Evolutionary conservation across 2,329 filamentous ascomycete genomes (phyloP).

Genomic region (Aureobasidium pullulans): DNA sequence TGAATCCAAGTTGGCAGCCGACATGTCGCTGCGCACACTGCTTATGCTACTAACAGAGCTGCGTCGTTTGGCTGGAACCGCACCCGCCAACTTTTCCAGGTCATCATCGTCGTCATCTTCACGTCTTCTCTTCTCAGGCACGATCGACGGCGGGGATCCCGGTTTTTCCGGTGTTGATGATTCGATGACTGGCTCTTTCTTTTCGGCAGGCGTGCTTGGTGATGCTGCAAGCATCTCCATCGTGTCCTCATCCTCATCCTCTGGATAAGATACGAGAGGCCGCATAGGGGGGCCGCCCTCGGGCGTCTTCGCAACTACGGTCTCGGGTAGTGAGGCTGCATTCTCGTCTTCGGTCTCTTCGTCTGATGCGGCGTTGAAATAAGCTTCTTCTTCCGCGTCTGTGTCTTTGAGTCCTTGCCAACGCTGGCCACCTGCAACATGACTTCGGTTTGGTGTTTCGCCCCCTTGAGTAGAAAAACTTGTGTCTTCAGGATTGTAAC

Average conservation of each 20-base stretch:
- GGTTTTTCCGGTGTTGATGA: slow-evolving; percentile 21
- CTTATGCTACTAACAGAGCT: slow-evolving; percentile 26
- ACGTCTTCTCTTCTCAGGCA: slow-evolving; percentile 82
- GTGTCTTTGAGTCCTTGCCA: slow-evolving; percentile 69
- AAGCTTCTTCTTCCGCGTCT: slow-evolving; percentile 82
- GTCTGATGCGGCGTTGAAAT: slow-evolving; percentile 77
- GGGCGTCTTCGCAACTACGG: slow-evolving; percentile 29
- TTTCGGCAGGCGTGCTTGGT: slow-evolving; percentile 24
- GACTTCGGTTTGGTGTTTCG: slow-evolving; percentile 37
- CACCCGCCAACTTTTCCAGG: slow-evolving; percentile 65
- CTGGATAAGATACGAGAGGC: slow-evolving; percentile 83
- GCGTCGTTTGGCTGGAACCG: slow-evolving; percentile 35
- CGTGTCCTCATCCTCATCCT: slow-evolving; percentile 58
- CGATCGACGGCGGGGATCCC: slow-evolving; percentile 58
- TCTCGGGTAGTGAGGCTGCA: slow-evolving; percentile 21
- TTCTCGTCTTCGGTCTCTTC: slow-evolving; percentile 64
- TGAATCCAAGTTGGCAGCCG: slow-evolving; percentile 18
- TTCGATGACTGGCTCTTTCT: slow-evolving; percentile 19
- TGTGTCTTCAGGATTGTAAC: slow-evolving; percentile 53
- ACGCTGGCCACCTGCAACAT: slow-evolving; percentile 50
- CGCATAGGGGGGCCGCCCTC: slow-evolving; percentile 62
- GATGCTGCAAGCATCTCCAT: slow-evolving; percentile 43
- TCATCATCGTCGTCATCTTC: slow-evolving; percentile 94
- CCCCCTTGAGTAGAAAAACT: slow-evolving; percentile 65
- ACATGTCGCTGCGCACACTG: slow-evolving; percentile 21